Conservation (phyloP, 1,139 yeast species). For the Scheffersomyces cryptocercus region DNA sequence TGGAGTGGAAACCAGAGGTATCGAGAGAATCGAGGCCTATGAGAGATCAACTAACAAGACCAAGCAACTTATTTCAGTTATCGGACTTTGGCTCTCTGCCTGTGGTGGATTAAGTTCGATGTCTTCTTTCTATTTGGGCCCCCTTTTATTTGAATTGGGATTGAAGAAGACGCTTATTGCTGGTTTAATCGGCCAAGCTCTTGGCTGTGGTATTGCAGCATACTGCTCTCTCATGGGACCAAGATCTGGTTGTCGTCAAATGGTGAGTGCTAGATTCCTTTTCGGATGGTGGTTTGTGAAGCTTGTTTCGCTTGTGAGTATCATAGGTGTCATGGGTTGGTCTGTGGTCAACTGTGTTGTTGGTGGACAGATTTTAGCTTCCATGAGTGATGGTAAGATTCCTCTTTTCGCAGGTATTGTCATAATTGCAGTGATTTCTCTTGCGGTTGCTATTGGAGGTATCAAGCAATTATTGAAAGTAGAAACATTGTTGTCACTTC, state of each 20-base stretch:
- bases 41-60: constrained; percentile 57
- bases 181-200: constrained; percentile 60
- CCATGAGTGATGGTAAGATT: constrained; percentile 61
- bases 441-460: constrained; percentile 73
- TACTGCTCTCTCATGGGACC: constrained; percentile 87
- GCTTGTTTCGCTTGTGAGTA: constrained; percentile 65
- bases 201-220: constrained; percentile 78
- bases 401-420: constrained; percentile 75
- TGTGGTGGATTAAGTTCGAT: constrained; percentile 83
- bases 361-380: constrained; percentile 78
- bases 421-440: constrained; percentile 63
- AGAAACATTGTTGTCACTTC: constrained; percentile 68
- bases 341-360: constrained; percentile 80
- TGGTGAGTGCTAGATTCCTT: constrained; percentile 76
- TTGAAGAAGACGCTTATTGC: constrained; percentile 60
- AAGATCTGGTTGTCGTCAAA: constrained; percentile 80
- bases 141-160: constrained; percentile 66
- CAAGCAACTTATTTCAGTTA: constrained; percentile 57
- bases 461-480: constrained; percentile 67
- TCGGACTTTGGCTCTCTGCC: constrained; percentile 82
- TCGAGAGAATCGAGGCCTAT: constrained; percentile 71
- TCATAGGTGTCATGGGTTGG: constrained; percentile 85
- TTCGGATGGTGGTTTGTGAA: constrained; percentile 87
- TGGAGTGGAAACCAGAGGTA: constrained; percentile 79
- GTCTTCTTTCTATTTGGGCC: constrained; percentile 78